These are phyloP conservation scores for Fomitopsis betulina DNA, from an alignment of 1,284 basidiomycete genomes.

Conservation along the genomic window DNA sequence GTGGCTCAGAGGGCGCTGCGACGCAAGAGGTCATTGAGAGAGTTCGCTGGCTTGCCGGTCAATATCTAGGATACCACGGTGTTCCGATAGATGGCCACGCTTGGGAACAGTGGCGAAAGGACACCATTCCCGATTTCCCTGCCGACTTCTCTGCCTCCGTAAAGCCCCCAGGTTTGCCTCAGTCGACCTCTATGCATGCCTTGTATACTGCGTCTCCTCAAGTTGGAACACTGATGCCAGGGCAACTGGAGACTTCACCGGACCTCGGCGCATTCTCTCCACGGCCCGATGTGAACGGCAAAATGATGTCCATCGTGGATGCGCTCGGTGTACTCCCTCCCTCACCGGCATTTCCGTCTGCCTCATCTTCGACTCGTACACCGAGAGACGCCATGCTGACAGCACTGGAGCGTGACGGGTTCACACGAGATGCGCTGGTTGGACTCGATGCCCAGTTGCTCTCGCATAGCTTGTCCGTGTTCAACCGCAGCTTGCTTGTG, in stretches of 20 bases:
- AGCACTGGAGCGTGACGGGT: constrained; percentile 54
- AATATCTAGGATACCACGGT: constrained; percentile 58
- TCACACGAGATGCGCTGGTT: constrained; percentile 64
- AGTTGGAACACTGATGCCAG: constrained; percentile 31
- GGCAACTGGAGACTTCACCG: constrained; percentile 29
- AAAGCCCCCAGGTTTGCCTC: constrained; percentile 29
- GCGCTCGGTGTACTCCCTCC: constrained; percentile 32
- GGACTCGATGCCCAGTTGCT: constrained; percentile 53
- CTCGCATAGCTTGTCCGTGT: constrained; percentile 54
- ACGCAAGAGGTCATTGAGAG: constrained; percentile 39
- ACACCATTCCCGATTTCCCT: constrained; percentile 40
- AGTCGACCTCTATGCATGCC: constrained; percentile 48
- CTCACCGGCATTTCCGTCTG: neutral
- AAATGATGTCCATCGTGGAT: constrained; percentile 42
- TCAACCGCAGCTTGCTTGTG: constrained; percentile 49
- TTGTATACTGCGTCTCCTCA: constrained; percentile 45
- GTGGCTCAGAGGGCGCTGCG: constrained; percentile 42
- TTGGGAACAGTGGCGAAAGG: constrained; percentile 57
- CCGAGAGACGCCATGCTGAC: constrained; percentile 33
- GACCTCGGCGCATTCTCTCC: constrained; percentile 59
- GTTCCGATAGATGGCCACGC: constrained; percentile 42
- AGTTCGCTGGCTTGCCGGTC: constrained; percentile 59
- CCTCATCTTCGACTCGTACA: neutral
- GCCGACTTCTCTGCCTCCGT: constrained; percentile 11
- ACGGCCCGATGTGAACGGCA: constrained; percentile 42